A percentile compares a stretch with the other conserved stretches of the same genome.
Conservation (phyloP, 768 basidiomycete genomes). For the Leccinellum rugosiceps region DNA sequence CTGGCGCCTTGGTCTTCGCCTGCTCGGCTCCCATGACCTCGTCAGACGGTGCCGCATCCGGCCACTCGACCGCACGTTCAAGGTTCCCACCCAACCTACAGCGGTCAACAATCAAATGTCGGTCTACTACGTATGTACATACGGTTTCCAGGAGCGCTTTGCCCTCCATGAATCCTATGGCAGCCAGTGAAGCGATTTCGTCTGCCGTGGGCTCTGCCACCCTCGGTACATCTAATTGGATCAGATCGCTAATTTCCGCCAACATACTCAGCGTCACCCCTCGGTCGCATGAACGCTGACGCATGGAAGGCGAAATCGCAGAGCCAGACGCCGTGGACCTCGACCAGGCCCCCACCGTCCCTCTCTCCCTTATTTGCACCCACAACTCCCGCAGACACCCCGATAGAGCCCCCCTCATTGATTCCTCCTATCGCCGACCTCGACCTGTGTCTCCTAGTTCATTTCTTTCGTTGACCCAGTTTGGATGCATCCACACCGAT, state of each 20-base stretch:
- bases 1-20: constrained; percentile 10
- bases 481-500: no score
- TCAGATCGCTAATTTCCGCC: constrained; percentile 82
- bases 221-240: constrained; percentile 31
- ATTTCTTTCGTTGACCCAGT: no score
- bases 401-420: no score
- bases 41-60: constrained; percentile 75
- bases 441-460: no score
- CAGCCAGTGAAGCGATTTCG: constrained; percentile 67
- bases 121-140: constrained; percentile 24
- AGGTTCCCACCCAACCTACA: constrained; percentile 51
- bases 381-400: no score
- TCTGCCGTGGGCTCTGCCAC: constrained; percentile 62
- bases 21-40: constrained; percentile 41
- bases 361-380: no score
- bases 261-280: neutral
- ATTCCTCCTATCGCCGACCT: no score
- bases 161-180: constrained; percentile 87
- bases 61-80: constrained; percentile 94
- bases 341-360: no score
- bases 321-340: no score
- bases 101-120: neutral
- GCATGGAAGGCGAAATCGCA: no score
- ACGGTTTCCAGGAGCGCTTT: constrained; percentile 90
- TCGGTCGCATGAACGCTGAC: neutral